These are phyloP conservation scores for Aquilaria yunnanensis DNA, from an alignment of 345 rosid genomes.

Conservation along the genomic window DNA sequence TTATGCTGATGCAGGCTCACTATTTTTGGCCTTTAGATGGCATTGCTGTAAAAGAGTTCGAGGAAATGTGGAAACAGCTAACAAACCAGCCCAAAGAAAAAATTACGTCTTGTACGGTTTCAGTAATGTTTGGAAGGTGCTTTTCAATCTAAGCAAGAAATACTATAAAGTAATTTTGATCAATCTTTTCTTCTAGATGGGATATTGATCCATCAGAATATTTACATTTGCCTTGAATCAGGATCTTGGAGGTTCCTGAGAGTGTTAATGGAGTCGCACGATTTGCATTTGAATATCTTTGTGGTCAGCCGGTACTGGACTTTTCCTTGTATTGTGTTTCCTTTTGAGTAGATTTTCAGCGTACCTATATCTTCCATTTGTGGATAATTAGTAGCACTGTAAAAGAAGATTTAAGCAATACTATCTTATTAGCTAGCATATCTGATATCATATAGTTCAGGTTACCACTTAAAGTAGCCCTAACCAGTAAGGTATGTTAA, in stretches of 20 bases:
- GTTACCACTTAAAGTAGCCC: too few species aligned
- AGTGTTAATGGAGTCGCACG: constrained; percentile 83
- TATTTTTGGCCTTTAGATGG: constrained; percentile 69
- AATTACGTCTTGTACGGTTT: constrained; percentile 51
- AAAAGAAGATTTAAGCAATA: too few species aligned
- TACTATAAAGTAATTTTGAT: not conserved
- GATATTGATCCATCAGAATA: too few species aligned
- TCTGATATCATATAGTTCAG: too few species aligned
- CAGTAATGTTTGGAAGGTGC: constrained; percentile 97
- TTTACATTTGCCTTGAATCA: constrained; percentile 19
- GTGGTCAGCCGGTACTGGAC: constrained; percentile 62
- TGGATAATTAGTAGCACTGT: too few species aligned
- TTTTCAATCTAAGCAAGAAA: constrained; percentile 5
- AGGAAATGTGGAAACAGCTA: constrained; percentile 61
- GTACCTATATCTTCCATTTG: too few species aligned
- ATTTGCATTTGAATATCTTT: constrained; percentile 76
- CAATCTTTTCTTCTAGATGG: not conserved
- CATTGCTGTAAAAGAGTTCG: constrained; percentile 41
- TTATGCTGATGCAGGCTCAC: constrained; percentile 46
- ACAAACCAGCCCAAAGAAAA: constrained; percentile 50
- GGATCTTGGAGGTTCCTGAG: constrained; percentile 68
- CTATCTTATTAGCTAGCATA: too few species aligned
- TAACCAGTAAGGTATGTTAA: too few species aligned
- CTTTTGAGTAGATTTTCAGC: too few species aligned
- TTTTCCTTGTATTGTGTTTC: constrained; percentile 6